Base-by-base conservation (phyloP, 108 stramenopile species). In the Seminavis robusta region DNA sequence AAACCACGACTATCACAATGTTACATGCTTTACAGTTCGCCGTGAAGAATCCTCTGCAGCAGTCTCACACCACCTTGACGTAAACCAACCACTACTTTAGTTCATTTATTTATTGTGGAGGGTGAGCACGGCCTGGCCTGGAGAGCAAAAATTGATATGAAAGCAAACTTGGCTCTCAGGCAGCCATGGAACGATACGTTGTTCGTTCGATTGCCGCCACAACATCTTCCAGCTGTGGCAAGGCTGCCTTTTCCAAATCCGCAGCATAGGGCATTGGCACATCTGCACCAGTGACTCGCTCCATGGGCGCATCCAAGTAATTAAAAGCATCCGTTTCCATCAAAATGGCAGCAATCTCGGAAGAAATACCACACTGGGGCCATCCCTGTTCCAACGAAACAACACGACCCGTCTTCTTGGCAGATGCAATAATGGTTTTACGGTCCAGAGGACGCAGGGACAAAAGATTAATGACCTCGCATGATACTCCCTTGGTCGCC, bases 211-310 rank as follows among this genome's bases (percentile, higher is more conserved):
- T 77, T 42, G 95, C 88, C 38, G 87, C 71, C 27, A 95, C 63
- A 63, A 99, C 89, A 83, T 99, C 94, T 19, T 83, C 75, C 38
- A 94, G 61, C 52, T 94, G 86, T 13, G 99, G 99, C 39, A 99
- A 73, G 33, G 95, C 80, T 23, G 89, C 83, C 65, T 84, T 71
- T 74, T 99, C 97, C 55, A 98, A 70, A 55, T 88, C 92, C 17
- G 58, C 69, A 15, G 97, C 97, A 76, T 99, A 99, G n/a, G 99
- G 94, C 96, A 98, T 98, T 50, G 99, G 99, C 43, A 99, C 94
- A 81, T 99, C 99, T 2, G 97, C 99, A 57, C 96, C 97, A 19
- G 94, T 95, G 46, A 99, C 87, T 43, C 98, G 86, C 59, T 97
- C 95, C 72, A 95, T 74, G 26, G 98, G 98, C 4, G 98, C 98